A percentile compares a stretch with the other conserved stretches of the same genome.
phyloP scores from a whole-genome alignment of 164 flowering plant species.

The Aristolochia fimbriata region DNA sequence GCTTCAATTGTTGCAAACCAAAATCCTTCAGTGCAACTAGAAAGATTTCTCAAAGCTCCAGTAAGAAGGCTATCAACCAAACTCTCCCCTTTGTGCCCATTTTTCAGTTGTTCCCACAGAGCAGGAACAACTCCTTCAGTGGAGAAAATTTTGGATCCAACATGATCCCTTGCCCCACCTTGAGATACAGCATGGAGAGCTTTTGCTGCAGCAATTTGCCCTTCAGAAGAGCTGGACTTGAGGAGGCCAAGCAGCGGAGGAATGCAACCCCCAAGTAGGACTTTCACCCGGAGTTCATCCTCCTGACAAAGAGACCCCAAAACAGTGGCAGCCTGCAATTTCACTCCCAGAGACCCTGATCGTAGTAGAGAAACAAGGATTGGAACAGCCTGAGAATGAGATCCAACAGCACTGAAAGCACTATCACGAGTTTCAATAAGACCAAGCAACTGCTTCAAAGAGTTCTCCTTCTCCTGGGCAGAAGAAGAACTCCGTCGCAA shows the following conservation, averaged over 20 bases:
- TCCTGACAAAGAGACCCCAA: slow-evolving; percentile 92
- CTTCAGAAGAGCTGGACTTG: slow-evolving; percentile 70
- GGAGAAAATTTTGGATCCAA: slow-evolving; percentile 91
- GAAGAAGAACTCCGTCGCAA: slow-evolving; percentile 74
- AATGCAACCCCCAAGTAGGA: slow-evolving; percentile 95
- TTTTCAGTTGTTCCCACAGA: slow-evolving; percentile 76
- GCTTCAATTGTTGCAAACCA: slow-evolving; percentile 77
- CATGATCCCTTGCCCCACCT: slow-evolving; percentile 85
- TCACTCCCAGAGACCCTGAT: slow-evolving; percentile 73
- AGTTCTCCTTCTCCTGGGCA: slow-evolving; percentile 70
- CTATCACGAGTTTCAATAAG: slow-evolving; percentile 76
- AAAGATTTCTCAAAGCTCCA: slow-evolving; percentile 79
- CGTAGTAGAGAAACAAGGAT: slow-evolving; percentile 92
- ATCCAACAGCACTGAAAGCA: slow-evolving; percentile 96
- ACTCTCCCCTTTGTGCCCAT: slow-evolving; percentile 57
- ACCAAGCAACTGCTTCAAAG: slow-evolving; percentile 68
- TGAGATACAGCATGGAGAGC: slow-evolving; percentile 89
- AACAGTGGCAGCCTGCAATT: slow-evolving; percentile 85
- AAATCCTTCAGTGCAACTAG: slow-evolving; percentile 79
- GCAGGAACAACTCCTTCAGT: slow-evolving; percentile 98
- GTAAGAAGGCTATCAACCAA: slow-evolving; percentile 71
- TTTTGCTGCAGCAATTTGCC: slow-evolving; percentile 87
- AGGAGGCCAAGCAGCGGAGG: slow-evolving; percentile 96
- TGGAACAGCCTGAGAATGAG: slow-evolving; percentile 98
- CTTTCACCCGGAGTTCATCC: slow-evolving; percentile 86